Percentiles rank a stretch among this genome's conserved stretches.
These are phyloP conservation scores for Metschnikowia noctiluminum DNA, from an alignment of 805 yeast species.

Conservation along the genomic window DNA sequence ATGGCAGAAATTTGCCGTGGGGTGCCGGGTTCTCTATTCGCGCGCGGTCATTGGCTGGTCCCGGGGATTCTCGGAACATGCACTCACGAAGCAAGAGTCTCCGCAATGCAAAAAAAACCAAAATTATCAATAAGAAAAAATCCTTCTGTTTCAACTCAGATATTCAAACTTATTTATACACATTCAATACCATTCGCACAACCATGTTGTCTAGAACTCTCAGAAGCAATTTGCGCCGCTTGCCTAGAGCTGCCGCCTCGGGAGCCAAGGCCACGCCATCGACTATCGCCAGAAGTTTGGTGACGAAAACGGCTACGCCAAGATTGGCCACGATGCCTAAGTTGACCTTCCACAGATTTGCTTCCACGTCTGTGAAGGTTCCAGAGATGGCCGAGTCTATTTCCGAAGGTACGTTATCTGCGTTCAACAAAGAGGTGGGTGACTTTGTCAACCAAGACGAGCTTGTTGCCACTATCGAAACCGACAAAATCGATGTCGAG, in stretches of 20 bases:
- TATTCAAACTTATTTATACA: not conserved
- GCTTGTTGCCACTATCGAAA: constrained; percentile 93
- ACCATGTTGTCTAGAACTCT: constrained; percentile 35
- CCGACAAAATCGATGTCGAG: constrained; percentile 96
- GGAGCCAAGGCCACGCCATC: constrained; percentile 12
- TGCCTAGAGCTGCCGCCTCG: constrained; percentile 18
- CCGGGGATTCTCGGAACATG: constrained; percentile 17
- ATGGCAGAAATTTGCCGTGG: too few species aligned
- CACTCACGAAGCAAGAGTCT: constrained; percentile 5
- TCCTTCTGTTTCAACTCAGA: constrained; percentile 2
- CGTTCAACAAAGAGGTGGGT: constrained; percentile 71
- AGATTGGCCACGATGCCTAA: constrained; percentile 12
- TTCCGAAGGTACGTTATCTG: constrained; percentile 88
- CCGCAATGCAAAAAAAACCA: not conserved
- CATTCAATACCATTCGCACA: not conserved
- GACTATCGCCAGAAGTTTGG: constrained; percentile 20
- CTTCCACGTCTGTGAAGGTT: constrained; percentile 65
- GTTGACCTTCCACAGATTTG: constrained; percentile 34
- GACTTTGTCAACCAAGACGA: constrained; percentile 86
- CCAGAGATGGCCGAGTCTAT: constrained; percentile 99
- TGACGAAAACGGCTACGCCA: constrained; percentile 7
- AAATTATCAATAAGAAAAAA: not conserved
- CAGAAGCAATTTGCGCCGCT: constrained; percentile 28
- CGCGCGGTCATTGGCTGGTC: constrained; percentile 18
- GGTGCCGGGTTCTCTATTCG: constrained; percentile 7